Base-by-base conservation (phyloP, 805 yeast genomes). In the Spencermartinsiella europaea region DNA sequence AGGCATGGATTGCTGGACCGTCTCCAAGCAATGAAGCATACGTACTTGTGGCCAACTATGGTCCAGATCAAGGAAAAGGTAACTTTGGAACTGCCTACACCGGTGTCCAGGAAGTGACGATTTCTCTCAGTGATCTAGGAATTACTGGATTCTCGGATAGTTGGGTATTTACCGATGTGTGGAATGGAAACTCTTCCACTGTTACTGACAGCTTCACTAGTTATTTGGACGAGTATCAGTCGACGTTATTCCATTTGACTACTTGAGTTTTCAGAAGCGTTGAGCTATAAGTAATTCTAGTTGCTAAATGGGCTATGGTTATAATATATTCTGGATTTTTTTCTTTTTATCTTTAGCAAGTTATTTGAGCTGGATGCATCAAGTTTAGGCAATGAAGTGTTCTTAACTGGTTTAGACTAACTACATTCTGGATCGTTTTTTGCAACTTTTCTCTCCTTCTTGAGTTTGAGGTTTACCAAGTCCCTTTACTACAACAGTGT, bases 61-160 rank as follows among this genome's bases (percentile, higher is more conserved):
- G 49, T 15, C 49, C 49, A 14, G 49, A 46, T 27, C 49, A 41
- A 27, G 49, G 49, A 20, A 34, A 36, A n/a, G 49, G 49, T n/a
- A 44, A 44, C 8, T 46, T 46, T 21, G 44, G 44, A 16, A 27
- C 40, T 21, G 19, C 36, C 15, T 38, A 40, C 21, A 15, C 36
- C 16, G 49, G 45, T 7, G 21, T 20, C 17, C 49, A 46, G 34
- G 21, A 36, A n/a, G 34, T 46, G 12, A 27, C 37, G 3, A 39
- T 46, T 22, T 40, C 49, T 5, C 45, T 46, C 14, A 7, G 34
- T 15, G 49, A 46, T 21, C 42, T 46, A 5, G 49, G 49, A 19
- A 16, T 46, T 21, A 19, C 14, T 5, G 42, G 46, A 4, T 21
- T 15, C 4, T 25, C 10, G 12, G 28, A 34, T 7, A 25, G 36